Conservation (phyloP, 441 rosid genomes). For the Erodium chrysanthum region DNA sequence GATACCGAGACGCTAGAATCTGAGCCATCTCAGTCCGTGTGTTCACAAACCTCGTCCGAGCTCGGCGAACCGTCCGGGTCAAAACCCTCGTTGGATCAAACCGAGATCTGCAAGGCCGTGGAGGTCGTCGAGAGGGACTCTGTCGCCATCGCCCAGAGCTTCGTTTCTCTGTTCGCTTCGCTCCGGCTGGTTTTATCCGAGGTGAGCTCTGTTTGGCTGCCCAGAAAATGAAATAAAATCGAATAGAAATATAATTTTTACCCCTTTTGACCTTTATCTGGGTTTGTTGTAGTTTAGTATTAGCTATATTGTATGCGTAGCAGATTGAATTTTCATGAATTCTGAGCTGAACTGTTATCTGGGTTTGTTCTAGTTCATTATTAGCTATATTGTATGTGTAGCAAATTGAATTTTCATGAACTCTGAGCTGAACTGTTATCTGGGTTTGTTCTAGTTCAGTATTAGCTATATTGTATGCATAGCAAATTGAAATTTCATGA, state of each 20-base stretch:
- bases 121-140: constrained; percentile 59
- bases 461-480: not conserved
- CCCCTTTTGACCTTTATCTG: not conserved
- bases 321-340: no score
- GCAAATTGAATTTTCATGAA: no score
- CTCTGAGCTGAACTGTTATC: no score
- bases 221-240: not conserved
- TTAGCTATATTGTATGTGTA: not conserved
- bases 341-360: no score
- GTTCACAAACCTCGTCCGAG: not conserved
- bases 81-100: constrained; percentile 11
- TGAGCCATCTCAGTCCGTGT: not conserved
- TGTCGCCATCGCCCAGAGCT: constrained; percentile 66
- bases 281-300: not conserved
- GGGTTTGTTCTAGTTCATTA: not conserved
- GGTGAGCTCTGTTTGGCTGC: constrained; percentile 27
- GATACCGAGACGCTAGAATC: not conserved
- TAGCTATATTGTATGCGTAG: no score
- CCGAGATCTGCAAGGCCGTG: constrained; percentile 19
- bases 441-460: not conserved
- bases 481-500: not conserved
- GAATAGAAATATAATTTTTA: not conserved
- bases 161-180: constrained; percentile 60
- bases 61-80: no score
- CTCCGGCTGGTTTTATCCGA: constrained; percentile 70